phyloP scores from a whole-genome alignment of 1,284 basidiomycete genomes.

The Abortiporus biennis region DNA sequence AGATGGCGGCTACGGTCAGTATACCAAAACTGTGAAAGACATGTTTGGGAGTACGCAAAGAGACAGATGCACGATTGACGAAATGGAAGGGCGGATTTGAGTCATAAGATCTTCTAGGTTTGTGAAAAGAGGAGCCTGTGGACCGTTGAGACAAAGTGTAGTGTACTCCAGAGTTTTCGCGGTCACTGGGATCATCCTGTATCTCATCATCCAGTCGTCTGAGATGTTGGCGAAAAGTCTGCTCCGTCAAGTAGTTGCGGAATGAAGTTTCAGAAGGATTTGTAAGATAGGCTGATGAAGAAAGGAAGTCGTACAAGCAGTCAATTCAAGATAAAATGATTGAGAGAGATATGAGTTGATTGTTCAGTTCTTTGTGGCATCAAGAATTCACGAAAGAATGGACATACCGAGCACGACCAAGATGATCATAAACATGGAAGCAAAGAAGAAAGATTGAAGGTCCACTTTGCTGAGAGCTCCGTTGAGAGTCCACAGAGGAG shows the following conservation, averaged over 20 bases:
- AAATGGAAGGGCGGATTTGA: slow-evolving; percentile 71
- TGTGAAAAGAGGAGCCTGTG: slow-evolving; percentile 20
- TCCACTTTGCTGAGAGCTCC: slow-evolving; percentile 51
- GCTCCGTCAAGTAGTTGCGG: slow-evolving; percentile 89
- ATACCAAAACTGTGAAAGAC: slow-evolving; percentile 80
- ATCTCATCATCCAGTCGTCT: slow-evolving; percentile 74
- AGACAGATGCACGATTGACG: slow-evolving; percentile 86
- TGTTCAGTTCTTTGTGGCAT: too few relatives aligned
- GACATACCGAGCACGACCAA: slow-evolving; percentile 61
- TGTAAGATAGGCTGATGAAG: slow-evolving; percentile 75
- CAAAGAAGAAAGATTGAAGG: slow-evolving; percentile 61
- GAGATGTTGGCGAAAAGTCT: slow-evolving; percentile 91
- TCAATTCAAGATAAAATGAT: slow-evolving; percentile 11
- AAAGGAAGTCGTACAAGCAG: slow-evolving; percentile 15
- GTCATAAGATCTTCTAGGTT: slow-evolving; percentile 21
- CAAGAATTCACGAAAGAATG: slow-evolving; percentile 5
- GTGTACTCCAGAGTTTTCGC: slow-evolving; percentile 25
- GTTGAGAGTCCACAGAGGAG: slow-evolving; percentile 39
- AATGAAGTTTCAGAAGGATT: slow-evolving; percentile 93
- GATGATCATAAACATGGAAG: slow-evolving; percentile 60
- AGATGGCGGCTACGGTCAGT: slow-evolving; percentile 79
- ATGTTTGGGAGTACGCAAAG: slow-evolving; percentile 90
- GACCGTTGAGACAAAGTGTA: slow-evolving; percentile 29
- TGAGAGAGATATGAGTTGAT: slow-evolving; percentile 10
- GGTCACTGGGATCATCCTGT: slow-evolving; percentile 41